Base-by-base conservation (phyloP, 2,329 filamentous ascomycete genomes). In the Phialocephala sp. region DNA sequence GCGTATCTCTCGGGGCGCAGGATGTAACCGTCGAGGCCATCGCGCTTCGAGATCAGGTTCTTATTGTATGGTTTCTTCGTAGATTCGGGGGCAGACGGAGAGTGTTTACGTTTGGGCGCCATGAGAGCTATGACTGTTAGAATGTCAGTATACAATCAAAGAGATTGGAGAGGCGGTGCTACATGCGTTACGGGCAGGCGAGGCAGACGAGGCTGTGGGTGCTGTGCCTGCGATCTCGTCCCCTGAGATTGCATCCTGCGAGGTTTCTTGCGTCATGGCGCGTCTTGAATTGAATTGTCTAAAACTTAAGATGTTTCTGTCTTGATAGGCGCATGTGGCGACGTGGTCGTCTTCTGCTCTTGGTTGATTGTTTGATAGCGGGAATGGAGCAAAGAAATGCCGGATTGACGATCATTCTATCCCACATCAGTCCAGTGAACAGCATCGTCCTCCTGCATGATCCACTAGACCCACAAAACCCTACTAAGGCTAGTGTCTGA, bases 1-100 rank as follows among this genome's bases (percentile, higher is more conserved):
- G 88, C 84, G 72, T 87, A 90, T 1, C 83, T 80, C 39, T 84
- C 81, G 0, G 92, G 92, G 61, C 87, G 78, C 8, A 80, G 72
- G 35, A 91, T 89, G 78, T 95, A 95, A 22, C 82, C 79, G 52
- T 87, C 86, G 0, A 95, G 83, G 0, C 84, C 89, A 68, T 89
- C 83, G 62, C 88, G 83, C 56, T 81, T 78, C 18, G 79, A 80
- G 74, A 83, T 67, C 18, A 60, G 20, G 27, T 62, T 52, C 36
- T 68, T 67, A 18, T 57, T 62, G 62, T 68, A 60, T 14, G 63
- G 45, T 14, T 68, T 65, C 47, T 65, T 67, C 4, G 66, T 57
- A 2, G 64, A 27, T n/a, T 36, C 59, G 2, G 47, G 55, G 11
- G 59, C 60, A 39, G 64, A 27, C 9, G 70, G 60, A 20, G 66